These are phyloP conservation scores for Chionographis japonica DNA, from an alignment of 106 monocot genomes.

Conservation along the genomic window DNA sequence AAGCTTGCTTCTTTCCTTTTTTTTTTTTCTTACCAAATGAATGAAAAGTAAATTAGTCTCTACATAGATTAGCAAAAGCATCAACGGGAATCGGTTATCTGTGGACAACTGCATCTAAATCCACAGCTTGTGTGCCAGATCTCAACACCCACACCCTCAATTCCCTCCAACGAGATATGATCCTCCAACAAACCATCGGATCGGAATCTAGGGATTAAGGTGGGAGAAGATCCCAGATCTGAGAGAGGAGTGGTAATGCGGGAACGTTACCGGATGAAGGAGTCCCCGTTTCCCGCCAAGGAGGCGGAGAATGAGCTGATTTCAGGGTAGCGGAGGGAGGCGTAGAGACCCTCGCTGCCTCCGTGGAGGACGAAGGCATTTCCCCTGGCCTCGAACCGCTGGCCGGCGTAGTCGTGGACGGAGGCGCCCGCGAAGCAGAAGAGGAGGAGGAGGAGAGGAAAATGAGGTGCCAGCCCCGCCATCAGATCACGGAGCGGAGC, in stretches of 20 bases:
- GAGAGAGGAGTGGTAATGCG: not conserved
- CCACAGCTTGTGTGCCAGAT: no score
- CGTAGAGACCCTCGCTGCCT: conserved; percentile 91
- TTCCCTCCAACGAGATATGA: no score
- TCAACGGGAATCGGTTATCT: no score
- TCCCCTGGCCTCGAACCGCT: conserved; percentile 49
- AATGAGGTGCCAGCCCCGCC: no score
- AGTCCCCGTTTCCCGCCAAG: conserved; percentile 31
- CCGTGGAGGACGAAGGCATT: conserved; percentile 91
- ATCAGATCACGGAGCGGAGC: no score
- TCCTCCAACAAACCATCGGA: not conserved
- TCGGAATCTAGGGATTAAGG: not conserved
- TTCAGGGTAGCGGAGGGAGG: conserved; percentile 29
- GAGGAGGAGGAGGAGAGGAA: conserved; percentile 16
- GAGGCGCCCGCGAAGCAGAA: conserved; percentile 33
- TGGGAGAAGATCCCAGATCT: not conserved
- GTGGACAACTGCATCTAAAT: no score
- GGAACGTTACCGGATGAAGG: conserved; percentile 72
- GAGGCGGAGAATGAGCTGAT: conserved; percentile 8
- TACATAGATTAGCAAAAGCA: no score
- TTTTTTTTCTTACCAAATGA: no score
- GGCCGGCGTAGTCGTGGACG: conserved; percentile 70
- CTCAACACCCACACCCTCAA: no score
- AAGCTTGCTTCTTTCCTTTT: no score
- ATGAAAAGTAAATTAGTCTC: no score